phyloP scores from a whole-genome alignment of 2,329 filamentous ascomycete genomes.

The Aspergillus sp. region DNA sequence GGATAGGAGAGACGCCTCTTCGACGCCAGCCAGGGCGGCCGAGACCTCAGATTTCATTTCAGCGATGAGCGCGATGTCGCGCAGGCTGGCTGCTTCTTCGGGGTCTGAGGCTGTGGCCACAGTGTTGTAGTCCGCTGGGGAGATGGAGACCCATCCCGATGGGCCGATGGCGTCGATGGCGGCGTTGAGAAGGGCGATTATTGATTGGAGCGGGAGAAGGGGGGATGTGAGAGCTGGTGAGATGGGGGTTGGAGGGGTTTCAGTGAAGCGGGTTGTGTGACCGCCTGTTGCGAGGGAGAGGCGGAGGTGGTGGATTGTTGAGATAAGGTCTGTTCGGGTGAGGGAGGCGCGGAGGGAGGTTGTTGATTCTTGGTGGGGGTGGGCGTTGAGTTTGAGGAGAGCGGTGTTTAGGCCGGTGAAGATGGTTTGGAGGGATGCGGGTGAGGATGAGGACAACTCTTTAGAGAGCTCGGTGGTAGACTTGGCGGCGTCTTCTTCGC shows the following conservation, averaged over 20 bases:
- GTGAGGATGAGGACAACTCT: conserved; percentile 7
- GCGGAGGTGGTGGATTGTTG: conserved; percentile 44
- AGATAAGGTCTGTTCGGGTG: conserved; percentile 40
- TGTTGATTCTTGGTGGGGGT: conserved; percentile 31
- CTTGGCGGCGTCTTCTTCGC: conserved; percentile 15
- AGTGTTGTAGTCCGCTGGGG: conserved; percentile 9
- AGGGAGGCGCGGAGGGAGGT: conserved; percentile 39
- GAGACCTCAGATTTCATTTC: conserved; percentile 51
- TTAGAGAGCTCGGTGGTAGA: conserved; percentile 1
- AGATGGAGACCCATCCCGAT: conserved; percentile 47
- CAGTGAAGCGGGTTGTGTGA: conserved; percentile 43
- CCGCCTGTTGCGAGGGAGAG: conserved; percentile 44
- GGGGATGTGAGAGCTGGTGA: conserved; percentile 36
- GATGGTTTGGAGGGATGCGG: conserved; percentile 31
- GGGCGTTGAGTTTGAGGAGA: conserved; percentile 36
- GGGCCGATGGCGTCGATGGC: conserved; percentile 50
- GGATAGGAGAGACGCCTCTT: conserved; percentile 48
- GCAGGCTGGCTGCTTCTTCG: conserved; percentile 12
- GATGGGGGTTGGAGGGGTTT: conserved; percentile 38
- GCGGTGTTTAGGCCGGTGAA: conserved; percentile 40
- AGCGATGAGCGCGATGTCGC: conserved; percentile 45
- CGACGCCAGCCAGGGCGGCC: conserved; percentile 47
- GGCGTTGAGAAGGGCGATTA: conserved; percentile 43
- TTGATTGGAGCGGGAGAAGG: conserved; percentile 38
- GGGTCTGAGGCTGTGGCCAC: conserved; percentile 28